Conservation (phyloP, 2,329 filamentous ascomycete species). For the Trichoderma breve region DNA sequence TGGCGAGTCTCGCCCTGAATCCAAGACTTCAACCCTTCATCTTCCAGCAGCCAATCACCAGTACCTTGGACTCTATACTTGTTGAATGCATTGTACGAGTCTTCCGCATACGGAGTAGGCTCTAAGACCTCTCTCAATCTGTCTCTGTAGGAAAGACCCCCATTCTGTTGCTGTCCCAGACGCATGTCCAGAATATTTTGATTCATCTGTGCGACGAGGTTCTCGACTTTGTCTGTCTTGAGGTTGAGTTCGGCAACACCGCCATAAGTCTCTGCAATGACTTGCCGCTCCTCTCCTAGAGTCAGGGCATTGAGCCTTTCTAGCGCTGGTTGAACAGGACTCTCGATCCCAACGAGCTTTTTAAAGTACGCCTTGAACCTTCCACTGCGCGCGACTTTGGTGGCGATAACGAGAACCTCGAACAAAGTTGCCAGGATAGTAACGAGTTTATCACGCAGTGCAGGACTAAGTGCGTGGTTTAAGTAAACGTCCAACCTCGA, state of each 20-base stretch:
- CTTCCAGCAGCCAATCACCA: constrained; percentile 46
- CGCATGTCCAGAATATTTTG: constrained; percentile 36
- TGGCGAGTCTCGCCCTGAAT: constrained; percentile 38
- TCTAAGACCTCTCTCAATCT: constrained; percentile 40
- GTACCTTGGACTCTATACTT: constrained; percentile 42
- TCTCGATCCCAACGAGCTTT: constrained; percentile 40
- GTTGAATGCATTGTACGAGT: constrained; percentile 42
- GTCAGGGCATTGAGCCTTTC: constrained; percentile 42
- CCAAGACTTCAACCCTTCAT: constrained; percentile 41
- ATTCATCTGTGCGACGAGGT: constrained; percentile 36
- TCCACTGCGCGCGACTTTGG: constrained; percentile 42
- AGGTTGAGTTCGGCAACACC: constrained; percentile 37
- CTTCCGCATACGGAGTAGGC: constrained; percentile 44
- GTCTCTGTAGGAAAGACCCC: constrained; percentile 35
- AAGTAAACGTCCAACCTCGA: constrained; percentile 42
- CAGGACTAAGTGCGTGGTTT: constrained; percentile 37
- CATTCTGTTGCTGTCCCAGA: constrained; percentile 36
- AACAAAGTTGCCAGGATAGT: constrained; percentile 44
- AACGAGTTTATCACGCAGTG: constrained; percentile 41
- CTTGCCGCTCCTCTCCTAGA: constrained; percentile 41
- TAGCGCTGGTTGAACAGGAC: constrained; percentile 40
- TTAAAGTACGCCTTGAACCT: constrained; percentile 43
- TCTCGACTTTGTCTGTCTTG: constrained; percentile 38
- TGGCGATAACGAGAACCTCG: constrained; percentile 44
- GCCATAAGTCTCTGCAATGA: constrained; percentile 44